These are phyloP conservation scores for Saccharomycopsis fibuligera DNA, from an alignment of 805 yeast species.

Conservation along the genomic window DNA sequence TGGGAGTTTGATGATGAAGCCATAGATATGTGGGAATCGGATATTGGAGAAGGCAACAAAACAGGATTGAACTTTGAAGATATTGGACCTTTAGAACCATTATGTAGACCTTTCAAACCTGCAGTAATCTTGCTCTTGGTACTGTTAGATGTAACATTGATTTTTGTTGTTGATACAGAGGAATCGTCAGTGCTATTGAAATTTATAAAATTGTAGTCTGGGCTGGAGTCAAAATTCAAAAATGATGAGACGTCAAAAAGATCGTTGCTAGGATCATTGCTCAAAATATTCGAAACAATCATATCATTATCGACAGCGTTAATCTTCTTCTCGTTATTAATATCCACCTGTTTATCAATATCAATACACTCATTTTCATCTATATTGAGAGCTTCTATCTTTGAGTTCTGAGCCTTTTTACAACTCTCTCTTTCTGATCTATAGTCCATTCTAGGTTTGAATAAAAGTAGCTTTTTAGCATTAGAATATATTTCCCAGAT, in stretches of 20 bases:
- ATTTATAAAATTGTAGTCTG: neutral
- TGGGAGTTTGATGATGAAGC: neutral
- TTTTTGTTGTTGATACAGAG: constrained; percentile 4
- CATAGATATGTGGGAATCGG: neutral
- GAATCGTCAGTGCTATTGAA: neutral
- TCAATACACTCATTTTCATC: too few relatives aligned
- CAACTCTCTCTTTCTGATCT: constrained; percentile 27
- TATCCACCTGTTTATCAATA: neutral
- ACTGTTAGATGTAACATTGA: constrained; percentile 3
- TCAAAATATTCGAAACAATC: constrained; percentile 15
- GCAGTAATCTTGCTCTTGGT: neutral
- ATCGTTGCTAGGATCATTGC: neutral
- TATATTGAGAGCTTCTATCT: neutral
- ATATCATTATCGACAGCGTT: constrained; percentile 4
- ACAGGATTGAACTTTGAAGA: neutral
- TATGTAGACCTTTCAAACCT: neutral
- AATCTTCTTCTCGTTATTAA: neutral
- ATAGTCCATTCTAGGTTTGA: constrained; percentile 30
- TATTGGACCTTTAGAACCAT: neutral
- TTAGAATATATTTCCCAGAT: constrained; percentile 31
- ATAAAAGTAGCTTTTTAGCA: constrained; percentile 27
- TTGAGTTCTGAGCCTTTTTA: constrained; percentile 21
- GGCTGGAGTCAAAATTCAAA: constrained; percentile 9
- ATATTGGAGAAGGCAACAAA: neutral
- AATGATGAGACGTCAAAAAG: constrained; percentile 1